Conservation (phyloP, 768 basidiomycete species). For the Tulasnella sp. region DNA sequence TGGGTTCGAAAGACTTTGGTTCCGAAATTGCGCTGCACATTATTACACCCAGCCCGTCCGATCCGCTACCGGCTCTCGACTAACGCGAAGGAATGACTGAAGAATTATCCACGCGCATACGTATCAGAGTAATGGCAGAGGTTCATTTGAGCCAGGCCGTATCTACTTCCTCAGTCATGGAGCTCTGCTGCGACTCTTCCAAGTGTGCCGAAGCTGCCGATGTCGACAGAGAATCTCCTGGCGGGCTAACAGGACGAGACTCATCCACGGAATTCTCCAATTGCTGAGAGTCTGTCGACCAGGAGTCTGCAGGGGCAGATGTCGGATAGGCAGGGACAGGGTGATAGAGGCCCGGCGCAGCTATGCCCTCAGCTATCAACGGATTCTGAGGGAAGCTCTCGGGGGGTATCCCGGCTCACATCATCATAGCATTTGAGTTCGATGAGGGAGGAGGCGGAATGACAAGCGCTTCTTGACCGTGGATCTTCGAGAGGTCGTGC, state of each 20-base stretch:
- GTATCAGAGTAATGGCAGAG: not conserved
- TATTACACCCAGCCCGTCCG: no score
- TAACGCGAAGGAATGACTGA: no score
- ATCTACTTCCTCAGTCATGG: not conserved
- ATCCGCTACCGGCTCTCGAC: no score
- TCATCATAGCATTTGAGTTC: slow-evolving; percentile 10
- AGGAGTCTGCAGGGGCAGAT: not conserved
- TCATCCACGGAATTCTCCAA: not conserved
- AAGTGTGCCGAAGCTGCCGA: not conserved
- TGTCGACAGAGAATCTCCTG: not conserved
- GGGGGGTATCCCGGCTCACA: not conserved
- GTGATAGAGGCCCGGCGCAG: not conserved
- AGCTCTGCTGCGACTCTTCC: not conserved
- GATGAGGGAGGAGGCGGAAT: not conserved
- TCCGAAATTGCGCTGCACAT: no score
- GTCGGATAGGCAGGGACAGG: not conserved
- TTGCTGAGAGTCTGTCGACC: not conserved
- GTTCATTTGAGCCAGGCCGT: not conserved
- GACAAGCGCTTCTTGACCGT: not conserved
- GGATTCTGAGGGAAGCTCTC: not conserved
- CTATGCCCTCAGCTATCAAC: not conserved
- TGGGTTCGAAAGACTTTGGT: no score
- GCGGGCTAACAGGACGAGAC: not conserved
- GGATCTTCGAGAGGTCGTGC: not conserved
- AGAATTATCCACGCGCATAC: not conserved